phyloP scores from a whole-genome alignment of 257 asterid species.

The Solanum infundibuliforme region DNA sequence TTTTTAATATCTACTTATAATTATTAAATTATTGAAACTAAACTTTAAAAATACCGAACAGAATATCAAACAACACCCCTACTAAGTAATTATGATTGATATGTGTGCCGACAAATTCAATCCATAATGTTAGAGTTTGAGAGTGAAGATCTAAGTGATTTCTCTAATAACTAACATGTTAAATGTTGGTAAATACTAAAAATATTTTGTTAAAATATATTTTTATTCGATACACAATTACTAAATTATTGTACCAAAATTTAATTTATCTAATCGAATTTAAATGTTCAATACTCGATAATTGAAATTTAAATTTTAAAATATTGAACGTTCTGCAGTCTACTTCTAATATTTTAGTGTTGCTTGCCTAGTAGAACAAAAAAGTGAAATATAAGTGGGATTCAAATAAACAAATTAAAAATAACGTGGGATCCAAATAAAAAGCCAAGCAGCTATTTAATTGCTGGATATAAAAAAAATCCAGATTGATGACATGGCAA shows the following conservation, averaged over 20 bases:
- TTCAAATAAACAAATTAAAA: not conserved
- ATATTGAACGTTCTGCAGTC: not conserved
- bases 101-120: not conserved
- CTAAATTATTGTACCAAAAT: not conserved
- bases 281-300: not conserved
- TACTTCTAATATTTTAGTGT: not conserved
- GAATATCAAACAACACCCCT: not conserved
- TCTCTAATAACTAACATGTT: not conserved
- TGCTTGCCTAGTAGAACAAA: not conserved
- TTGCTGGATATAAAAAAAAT: not conserved
- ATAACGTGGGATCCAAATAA: not conserved
- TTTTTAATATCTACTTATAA: not conserved
- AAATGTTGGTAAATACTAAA: not conserved
- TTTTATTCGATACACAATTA: not conserved
- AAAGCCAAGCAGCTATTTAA: not conserved
- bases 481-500: constrained; percentile 12
- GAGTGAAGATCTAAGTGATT: not conserved
- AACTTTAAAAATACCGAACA: no score
- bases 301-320: not conserved
- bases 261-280: not conserved
- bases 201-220: not conserved
- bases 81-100: not conserved
- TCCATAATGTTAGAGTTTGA: not conserved
- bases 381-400: not conserved
- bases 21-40: no score